Percentiles rank a stretch among this genome's conserved stretches.
phyloP scores from a whole-genome alignment of 306 rosid species.

The Quillaja saponaria region DNA sequence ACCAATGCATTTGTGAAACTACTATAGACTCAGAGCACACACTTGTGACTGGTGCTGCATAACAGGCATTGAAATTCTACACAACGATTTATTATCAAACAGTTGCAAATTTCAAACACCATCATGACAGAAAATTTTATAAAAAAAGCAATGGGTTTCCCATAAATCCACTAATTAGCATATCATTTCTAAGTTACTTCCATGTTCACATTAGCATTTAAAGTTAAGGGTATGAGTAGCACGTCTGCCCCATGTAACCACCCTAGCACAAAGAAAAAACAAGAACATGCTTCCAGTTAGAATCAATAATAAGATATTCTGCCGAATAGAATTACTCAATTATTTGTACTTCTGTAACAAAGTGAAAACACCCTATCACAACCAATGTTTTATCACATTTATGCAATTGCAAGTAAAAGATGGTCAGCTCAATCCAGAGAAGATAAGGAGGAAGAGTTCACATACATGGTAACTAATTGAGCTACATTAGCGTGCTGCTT shows the following conservation, averaged over 20 bases:
- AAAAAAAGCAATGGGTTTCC: constrained; percentile 16
- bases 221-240: constrained; percentile 16
- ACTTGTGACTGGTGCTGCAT: no score
- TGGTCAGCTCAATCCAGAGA: constrained; percentile 32
- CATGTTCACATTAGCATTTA: not conserved
- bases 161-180: constrained; percentile 17
- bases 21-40: not conserved
- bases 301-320: constrained; percentile 20
- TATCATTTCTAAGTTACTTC: constrained; percentile 6
- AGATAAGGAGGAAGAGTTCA: constrained; percentile 31
- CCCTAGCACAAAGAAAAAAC: constrained; percentile 17
- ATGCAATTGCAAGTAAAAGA: constrained; percentile 25
- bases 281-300: constrained; percentile 25
- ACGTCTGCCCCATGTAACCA: constrained; percentile 22
- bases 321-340: not conserved
- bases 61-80: no score
- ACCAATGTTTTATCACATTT: constrained; percentile 16
- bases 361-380: not conserved
- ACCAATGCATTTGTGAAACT: constrained; percentile 14
- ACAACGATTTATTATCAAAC: no score
- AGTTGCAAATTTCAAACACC: constrained; percentile 15
- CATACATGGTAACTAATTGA: constrained; percentile 92
- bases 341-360: not conserved
- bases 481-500: constrained; percentile 85
- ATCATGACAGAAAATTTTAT: constrained; percentile 15